Evolutionary conservation across 768 basidiomycete genomes (phyloP).

Genomic region (Podaxis mareebaensis): DNA sequence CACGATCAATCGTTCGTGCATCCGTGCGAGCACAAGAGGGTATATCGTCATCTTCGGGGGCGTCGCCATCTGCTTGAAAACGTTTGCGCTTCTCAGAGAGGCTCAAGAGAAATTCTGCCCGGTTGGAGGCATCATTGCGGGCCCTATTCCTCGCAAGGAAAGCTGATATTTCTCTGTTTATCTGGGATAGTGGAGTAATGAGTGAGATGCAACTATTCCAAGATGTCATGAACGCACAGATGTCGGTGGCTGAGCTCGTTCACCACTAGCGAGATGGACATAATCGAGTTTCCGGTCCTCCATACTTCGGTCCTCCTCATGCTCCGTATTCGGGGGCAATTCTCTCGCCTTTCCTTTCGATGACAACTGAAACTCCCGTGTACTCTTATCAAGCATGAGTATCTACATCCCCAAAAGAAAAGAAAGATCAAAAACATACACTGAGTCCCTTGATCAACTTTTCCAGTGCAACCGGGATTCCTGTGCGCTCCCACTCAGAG

Average conservation of each 20-base stretch:
- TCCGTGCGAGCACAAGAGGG: slow-evolving; percentile 75
- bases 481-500: slow-evolving; percentile 58
- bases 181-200: slow-evolving; percentile 34
- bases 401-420: slow-evolving; percentile 6
- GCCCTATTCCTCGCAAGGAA: slow-evolving; percentile 73
- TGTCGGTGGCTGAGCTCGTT: slow-evolving; percentile 52
- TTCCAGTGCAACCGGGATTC: slow-evolving; percentile 55
- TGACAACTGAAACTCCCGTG: slow-evolving; percentile 22
- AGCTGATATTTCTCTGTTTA: slow-evolving; percentile 68
- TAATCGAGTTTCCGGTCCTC: slow-evolving; percentile 74
- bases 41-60: slow-evolving; percentile 17
- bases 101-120: slow-evolving; percentile 68
- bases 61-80: slow-evolving; percentile 31
- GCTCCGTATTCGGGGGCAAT: slow-evolving; percentile 9
- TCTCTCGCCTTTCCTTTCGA: slow-evolving; percentile 14
- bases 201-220: neutral
- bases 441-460: slow-evolving; percentile 44
- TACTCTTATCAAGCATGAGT: slow-evolving; percentile 24
- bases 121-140: slow-evolving; percentile 76
- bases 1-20: slow-evolving; percentile 68
- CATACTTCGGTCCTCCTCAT: slow-evolving; percentile 29
- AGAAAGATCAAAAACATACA: slow-evolving; percentile 2
- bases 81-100: slow-evolving; percentile 54
- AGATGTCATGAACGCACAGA: slow-evolving; percentile 46
- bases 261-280: slow-evolving; percentile 47